Conservation (phyloP, 768 basidiomycete genomes). For the Obba rivulosa region DNA sequence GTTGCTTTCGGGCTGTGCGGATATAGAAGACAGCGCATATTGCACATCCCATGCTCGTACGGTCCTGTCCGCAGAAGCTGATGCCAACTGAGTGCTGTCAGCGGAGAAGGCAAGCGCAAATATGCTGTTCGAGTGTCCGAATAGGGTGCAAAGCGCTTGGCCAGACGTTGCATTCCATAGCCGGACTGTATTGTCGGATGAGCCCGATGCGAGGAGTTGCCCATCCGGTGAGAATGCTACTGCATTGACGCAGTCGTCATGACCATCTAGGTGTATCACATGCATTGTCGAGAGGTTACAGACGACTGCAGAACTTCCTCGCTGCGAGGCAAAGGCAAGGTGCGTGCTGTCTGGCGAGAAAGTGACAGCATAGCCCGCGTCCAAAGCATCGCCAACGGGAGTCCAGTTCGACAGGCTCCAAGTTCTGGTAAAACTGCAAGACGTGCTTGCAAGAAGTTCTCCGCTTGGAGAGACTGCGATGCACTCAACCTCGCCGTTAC, state of each 20-base stretch:
- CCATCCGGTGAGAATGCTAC: conserved; percentile 22
- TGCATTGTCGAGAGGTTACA: too few species aligned
- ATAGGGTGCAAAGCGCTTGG: not conserved
- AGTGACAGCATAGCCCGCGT: too few species aligned
- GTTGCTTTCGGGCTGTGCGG: too few species aligned
- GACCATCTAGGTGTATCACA: too few species aligned
- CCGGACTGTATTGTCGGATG: conserved; percentile 13
- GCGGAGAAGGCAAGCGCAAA: conserved; percentile 14
- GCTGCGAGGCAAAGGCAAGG: too few species aligned
- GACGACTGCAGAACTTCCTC: too few species aligned
- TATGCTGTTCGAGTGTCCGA: conserved; percentile 5
- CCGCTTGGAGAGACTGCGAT: conserved; percentile 21
- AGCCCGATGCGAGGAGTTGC: conserved; percentile 16
- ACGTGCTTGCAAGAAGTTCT: conserved; percentile 10
- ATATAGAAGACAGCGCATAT: too few species aligned
- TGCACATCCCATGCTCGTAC: not conserved
- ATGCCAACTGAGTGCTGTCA: conserved; percentile 11
- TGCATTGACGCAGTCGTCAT: not conserved
- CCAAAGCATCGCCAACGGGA: too few species aligned
- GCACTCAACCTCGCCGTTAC: too few species aligned
- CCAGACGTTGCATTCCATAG: conserved; percentile 12
- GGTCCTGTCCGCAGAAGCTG: conserved; percentile 7
- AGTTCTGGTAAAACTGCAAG: too few species aligned
- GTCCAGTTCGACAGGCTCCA: too few species aligned
- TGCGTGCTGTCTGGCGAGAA: too few species aligned